Percentiles rank a stretch among this genome's conserved stretches.
Conservation (phyloP, 2,329 filamentous ascomycete genomes). For the Aspergillus viridinutans region DNA sequence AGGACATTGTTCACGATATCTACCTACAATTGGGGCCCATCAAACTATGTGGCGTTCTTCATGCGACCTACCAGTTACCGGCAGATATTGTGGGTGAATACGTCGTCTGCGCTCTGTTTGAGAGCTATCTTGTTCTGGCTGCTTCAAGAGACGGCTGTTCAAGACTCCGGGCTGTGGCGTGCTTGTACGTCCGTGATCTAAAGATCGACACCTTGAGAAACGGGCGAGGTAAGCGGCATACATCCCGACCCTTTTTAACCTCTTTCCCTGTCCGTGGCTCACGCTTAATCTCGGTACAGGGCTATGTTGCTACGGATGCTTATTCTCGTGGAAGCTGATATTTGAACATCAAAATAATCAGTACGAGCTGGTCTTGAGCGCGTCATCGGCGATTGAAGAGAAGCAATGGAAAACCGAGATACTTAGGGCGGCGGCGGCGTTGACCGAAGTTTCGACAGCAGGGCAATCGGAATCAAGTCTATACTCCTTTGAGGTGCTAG, state of each 20-base stretch:
- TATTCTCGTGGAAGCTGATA: constrained; percentile 86
- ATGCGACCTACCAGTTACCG: constrained; percentile 74
- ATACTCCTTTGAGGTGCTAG: constrained; percentile 52
- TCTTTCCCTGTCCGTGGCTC: constrained; percentile 7
- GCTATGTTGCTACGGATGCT: constrained; percentile 78
- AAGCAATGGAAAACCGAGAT: constrained; percentile 73
- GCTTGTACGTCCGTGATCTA: constrained; percentile 56
- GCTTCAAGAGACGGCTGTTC: constrained; percentile 60
- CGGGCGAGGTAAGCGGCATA: constrained; percentile 29
- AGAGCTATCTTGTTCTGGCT: constrained; percentile 72
- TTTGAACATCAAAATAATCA: constrained; percentile 74
- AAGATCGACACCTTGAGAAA: constrained; percentile 34
- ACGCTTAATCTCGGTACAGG: constrained; percentile 48
- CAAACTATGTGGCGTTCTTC: constrained; percentile 73
- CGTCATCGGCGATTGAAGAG: constrained; percentile 77
- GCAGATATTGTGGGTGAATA: constrained; percentile 70
- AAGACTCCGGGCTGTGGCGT: constrained; percentile 69
- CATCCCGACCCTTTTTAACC: not conserved
- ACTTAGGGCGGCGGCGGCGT: constrained; percentile 46
- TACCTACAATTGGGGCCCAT: constrained; percentile 78
- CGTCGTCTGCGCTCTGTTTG: constrained; percentile 81
- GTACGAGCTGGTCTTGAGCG: constrained; percentile 82
- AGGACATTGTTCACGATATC: constrained; percentile 45
- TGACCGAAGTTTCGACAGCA: constrained; percentile 50
- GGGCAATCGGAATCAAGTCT: constrained; percentile 23